These are phyloP conservation scores for Rhizopus sp. DNA, from an alignment of 371 early-diverging fungal genomes.

Conservation along the genomic window DNA sequence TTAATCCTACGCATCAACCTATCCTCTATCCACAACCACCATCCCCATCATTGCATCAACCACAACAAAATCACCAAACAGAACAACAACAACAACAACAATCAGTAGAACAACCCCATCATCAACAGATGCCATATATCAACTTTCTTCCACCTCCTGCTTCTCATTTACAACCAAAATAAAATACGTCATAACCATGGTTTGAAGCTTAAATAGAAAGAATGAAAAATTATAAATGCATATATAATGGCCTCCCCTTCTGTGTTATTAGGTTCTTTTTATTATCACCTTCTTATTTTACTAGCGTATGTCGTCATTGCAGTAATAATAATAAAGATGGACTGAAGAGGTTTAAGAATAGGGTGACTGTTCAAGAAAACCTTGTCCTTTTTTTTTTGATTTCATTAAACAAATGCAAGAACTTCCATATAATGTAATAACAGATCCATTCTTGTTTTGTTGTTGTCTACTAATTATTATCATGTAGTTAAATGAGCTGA, in stretches of 20 bases:
- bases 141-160: not conserved
- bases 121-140: slow-evolving; percentile 1
- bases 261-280: not conserved
- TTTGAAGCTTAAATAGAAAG: too few relatives aligned
- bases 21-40: slow-evolving; percentile 1
- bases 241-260: not conserved
- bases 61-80: not conserved
- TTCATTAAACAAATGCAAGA: slow-evolving; percentile 11
- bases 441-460: not conserved
- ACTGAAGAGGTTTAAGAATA: too few relatives aligned
- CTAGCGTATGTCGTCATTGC: not conserved
- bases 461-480: not conserved
- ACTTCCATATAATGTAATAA: slow-evolving; percentile 30
- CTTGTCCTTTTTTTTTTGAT: not conserved
- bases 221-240: too few relatives aligned
- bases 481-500: slow-evolving; percentile 21
- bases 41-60: not conserved
- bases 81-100: slow-evolving; percentile 1
- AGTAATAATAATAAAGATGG: too few relatives aligned
- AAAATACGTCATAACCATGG: too few relatives aligned
- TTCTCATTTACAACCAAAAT: not conserved
- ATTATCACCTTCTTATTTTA: not conserved
- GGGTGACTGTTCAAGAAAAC: not conserved
- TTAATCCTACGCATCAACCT: not conserved
- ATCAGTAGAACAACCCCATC: not conserved